phyloP scores from a whole-genome alignment of 129 eudicot genomes.

The Pittosporum tobira region DNA sequence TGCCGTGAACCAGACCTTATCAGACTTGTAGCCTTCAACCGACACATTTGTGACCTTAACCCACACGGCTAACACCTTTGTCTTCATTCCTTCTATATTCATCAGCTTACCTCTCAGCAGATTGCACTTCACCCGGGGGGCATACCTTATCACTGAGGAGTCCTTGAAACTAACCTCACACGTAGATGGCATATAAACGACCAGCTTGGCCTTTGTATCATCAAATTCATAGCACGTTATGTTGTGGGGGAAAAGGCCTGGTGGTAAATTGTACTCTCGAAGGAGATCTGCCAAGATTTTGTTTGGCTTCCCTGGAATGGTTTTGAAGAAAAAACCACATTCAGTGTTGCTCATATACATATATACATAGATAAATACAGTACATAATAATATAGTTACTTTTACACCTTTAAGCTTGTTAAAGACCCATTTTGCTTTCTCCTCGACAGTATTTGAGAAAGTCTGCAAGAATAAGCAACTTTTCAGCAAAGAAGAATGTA shows the following conservation, averaged over 20 bases:
- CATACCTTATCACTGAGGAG: conserved; percentile 44
- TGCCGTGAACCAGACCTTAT: conserved; percentile 54
- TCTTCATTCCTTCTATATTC: conserved; percentile 54
- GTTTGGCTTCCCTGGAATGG: conserved; percentile 37
- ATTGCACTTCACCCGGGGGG: conserved; percentile 41
- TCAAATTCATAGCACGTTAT: conserved; percentile 50
- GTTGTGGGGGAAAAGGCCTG: conserved; percentile 51
- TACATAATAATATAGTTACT: not conserved
- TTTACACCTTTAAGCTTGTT: conserved; percentile 46
- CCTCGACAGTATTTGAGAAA: conserved; percentile 40
- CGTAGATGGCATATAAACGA: conserved; percentile 42
- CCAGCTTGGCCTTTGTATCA: conserved; percentile 37
- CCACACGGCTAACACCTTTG: conserved; percentile 56
- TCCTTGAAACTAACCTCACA: conserved; percentile 53
- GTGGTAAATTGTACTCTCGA: conserved; percentile 46
- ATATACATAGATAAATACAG: too few species aligned
- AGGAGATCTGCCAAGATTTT: conserved; percentile 46
- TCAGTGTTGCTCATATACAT: too few species aligned
- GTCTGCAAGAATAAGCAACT: conserved; percentile 20
- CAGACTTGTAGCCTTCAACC: conserved; percentile 49
- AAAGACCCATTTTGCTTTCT: conserved; percentile 58
- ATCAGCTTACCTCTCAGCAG: conserved; percentile 41
- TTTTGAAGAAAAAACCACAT: not conserved
- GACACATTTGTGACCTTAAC: conserved; percentile 48
- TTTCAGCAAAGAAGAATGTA: not conserved